phyloP scores from a whole-genome alignment of 2,329 filamentous ascomycete genomes.

The Aspergillus fischeri region DNA sequence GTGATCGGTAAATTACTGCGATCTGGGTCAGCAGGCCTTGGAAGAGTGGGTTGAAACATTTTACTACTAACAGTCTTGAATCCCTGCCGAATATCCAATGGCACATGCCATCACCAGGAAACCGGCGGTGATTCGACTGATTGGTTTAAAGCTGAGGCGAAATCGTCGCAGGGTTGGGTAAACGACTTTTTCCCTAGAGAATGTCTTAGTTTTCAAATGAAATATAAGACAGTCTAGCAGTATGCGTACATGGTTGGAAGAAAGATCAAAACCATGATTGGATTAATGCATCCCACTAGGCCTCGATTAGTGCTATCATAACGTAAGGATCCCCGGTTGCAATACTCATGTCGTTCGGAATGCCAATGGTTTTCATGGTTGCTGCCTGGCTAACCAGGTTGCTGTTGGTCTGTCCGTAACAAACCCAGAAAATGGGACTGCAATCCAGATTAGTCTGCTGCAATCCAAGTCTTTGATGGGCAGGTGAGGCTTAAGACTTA shows the following conservation, averaged over 20 bases:
- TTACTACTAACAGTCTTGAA: neutral
- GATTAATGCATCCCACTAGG: neutral
- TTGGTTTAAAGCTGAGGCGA: neutral
- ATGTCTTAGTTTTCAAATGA: neutral
- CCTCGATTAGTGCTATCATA: neutral
- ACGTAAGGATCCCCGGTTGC: neutral
- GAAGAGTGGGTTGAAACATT: neutral
- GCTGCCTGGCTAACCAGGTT: neutral
- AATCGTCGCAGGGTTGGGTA: neutral
- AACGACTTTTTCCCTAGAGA: neutral
- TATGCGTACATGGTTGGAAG: neutral
- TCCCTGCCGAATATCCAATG: neutral
- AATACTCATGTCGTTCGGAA: neutral
- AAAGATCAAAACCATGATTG: neutral
- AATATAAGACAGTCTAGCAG: neutral
- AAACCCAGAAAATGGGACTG: neutral
- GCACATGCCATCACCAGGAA: neutral
- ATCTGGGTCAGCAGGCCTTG: neutral
- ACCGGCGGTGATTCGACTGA: neutral
- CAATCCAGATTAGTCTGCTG: neutral
- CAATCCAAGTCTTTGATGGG: neutral
- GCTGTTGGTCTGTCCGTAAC: neutral
- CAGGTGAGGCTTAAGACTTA: neutral
- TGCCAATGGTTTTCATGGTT: neutral
- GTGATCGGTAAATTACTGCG: neutral